Conservation (phyloP, 1,284 basidiomycete species). For the Marasmius tenuissimus region DNA sequence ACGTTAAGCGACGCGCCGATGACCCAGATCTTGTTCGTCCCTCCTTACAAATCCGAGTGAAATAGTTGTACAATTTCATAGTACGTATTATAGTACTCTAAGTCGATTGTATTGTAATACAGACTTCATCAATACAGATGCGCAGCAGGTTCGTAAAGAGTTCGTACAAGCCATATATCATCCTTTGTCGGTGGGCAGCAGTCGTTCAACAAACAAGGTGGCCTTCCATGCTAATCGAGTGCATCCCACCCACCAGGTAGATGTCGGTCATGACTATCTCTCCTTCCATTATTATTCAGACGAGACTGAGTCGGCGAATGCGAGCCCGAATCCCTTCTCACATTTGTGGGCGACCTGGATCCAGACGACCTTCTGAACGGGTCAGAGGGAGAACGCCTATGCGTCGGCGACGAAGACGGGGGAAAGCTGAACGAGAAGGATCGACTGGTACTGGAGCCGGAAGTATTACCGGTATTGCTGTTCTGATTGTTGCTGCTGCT, state of each 20-base stretch:
- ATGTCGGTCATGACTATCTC: background rate
- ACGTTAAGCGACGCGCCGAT: too few species aligned
- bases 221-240: background rate
- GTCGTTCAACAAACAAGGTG: background rate
- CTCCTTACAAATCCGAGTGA: too few species aligned
- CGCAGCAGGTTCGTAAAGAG: background rate
- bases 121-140: background rate
- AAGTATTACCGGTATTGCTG: background rate
- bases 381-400: background rate
- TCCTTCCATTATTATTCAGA: background rate
- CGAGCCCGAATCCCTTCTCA: too few species aligned
- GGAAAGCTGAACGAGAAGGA: background rate
- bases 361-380: background rate
- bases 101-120: background rate
- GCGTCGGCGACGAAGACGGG: background rate
- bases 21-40: too few species aligned
- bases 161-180: background rate
- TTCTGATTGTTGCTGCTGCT: background rate
- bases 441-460: background rate
- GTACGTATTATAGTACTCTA: background rate
- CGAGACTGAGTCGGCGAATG: background rate
- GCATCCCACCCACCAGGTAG: constrained; percentile 12
- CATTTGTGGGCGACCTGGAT: background rate
- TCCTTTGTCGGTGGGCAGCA: background rate
- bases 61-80: background rate